Evolutionary conservation across 768 basidiomycete species (phyloP).

Genomic region (Amanita subjunquillea): DNA sequence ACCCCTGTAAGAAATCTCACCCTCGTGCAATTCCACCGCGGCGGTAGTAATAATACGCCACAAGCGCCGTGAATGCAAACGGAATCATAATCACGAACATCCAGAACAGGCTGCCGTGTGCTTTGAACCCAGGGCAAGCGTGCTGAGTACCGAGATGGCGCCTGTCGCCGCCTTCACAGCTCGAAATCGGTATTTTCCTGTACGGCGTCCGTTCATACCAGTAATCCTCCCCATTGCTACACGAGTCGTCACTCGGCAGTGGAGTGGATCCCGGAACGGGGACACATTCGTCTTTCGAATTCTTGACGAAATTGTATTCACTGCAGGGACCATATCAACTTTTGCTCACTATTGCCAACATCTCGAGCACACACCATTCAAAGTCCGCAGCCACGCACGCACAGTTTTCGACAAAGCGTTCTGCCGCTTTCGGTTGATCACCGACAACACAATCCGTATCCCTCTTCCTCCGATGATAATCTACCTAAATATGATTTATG

Average conservation of each 20-base stretch:
- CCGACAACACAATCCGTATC: constrained; percentile 81
- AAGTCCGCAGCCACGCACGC: constrained; percentile 70
- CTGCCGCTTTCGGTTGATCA: constrained; percentile 39
- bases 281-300: constrained; percentile 65
- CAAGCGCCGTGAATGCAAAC: constrained; percentile 63
- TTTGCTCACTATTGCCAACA: not conserved
- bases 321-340: constrained; percentile 27
- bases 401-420: constrained; percentile 59
- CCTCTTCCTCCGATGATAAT: constrained; percentile 85
- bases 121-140: constrained; percentile 71
- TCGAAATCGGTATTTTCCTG: constrained; percentile 83
- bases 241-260: constrained; percentile 51
- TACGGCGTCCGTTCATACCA: constrained; percentile 96
- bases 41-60: constrained; percentile 76
- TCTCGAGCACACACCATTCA: constrained; percentile 66
- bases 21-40: constrained; percentile 66
- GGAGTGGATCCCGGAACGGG: constrained; percentile 62
- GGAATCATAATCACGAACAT: constrained; percentile 65
- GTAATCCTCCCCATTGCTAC: constrained; percentile 51
- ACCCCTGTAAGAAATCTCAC: constrained; percentile 29
- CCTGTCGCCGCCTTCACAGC: constrained; percentile 72
- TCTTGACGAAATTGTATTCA: constrained; percentile 84
- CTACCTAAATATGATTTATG: constrained; percentile 36
- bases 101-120: constrained; percentile 80
- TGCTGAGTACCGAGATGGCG: constrained; percentile 70